Conservation (phyloP, 495 filamentous ascomycete genomes). For the Tuber aestivum region DNA sequence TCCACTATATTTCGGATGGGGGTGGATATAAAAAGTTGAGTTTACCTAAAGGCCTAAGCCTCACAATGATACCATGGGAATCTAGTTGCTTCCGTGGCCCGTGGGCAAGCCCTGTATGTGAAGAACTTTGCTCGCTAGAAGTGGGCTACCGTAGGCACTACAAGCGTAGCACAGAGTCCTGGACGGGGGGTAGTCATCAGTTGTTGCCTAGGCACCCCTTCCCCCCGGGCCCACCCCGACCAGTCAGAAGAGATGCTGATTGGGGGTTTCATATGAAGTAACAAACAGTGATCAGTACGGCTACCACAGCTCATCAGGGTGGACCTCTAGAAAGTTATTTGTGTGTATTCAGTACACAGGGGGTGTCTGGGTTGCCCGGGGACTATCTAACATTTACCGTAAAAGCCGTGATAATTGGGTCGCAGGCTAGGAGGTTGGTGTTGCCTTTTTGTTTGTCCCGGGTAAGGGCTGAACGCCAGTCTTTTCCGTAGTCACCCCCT, state of each 20-base stretch:
- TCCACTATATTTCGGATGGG: background rate
- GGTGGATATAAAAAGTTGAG: background rate
- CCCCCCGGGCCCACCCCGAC: background rate
- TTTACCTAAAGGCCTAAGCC: background rate
- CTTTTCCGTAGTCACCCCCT: too few species aligned
- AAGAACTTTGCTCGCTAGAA: background rate
- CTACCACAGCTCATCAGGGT: background rate
- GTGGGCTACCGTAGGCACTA: background rate
- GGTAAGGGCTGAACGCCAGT: too few species aligned
- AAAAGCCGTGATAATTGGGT: background rate
- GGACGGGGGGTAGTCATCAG: background rate
- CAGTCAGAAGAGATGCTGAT: background rate
- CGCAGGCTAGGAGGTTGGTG: background rate
- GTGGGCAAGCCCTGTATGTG: background rate
- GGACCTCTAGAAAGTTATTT: background rate
- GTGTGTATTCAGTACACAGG: background rate
- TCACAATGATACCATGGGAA: background rate
- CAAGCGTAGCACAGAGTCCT: background rate
- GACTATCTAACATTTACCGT: background rate
- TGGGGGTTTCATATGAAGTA: background rate
- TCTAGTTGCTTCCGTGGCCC: background rate
- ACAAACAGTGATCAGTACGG: background rate
- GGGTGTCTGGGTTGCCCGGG: background rate
- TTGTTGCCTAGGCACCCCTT: background rate
- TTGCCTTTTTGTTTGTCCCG: background rate